Evolutionary conservation across 805 yeast species (phyloP).

Genomic region (Sugiyamaella marilandica): DNA sequence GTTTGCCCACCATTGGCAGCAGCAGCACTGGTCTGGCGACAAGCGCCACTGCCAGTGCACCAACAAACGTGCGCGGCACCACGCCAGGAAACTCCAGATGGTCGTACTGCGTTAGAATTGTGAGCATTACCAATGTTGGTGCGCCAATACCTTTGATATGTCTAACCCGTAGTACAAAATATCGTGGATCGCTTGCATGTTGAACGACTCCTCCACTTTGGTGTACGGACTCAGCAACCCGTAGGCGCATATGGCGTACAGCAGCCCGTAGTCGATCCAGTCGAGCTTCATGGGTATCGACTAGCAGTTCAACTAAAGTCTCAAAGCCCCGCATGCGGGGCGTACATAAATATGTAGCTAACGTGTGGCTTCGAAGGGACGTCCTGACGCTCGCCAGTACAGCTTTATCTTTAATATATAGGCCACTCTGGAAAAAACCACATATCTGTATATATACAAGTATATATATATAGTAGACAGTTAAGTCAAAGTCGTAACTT

Average conservation of each 20-base stretch:
- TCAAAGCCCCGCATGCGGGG: too few species aligned
- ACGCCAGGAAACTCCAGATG: constrained; percentile 80
- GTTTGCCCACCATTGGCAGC: constrained; percentile 31
- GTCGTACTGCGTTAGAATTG: constrained; percentile 47
- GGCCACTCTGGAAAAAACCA: too few species aligned
- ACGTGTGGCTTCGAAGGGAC: neutral
- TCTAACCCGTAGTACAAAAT: constrained; percentile 58
- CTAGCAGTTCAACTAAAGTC: too few species aligned
- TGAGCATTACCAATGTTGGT: neutral
- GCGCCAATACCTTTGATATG: constrained; percentile 19
- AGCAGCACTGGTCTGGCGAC: constrained; percentile 36
- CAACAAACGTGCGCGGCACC: constrained; percentile 81
- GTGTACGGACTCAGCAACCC: constrained; percentile 68
- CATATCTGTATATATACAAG: too few species aligned
- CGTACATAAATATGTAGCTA: too few species aligned
- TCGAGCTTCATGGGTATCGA: constrained; percentile 16
- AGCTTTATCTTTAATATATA: neutral
- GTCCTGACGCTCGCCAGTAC: neutral
- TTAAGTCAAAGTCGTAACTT: neutral
- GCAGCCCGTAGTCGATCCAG: constrained; percentile 35
- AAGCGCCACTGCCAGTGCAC: constrained; percentile 52
- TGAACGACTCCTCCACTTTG: constrained; percentile 93
- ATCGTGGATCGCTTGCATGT: constrained; percentile 84
- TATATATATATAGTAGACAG: neutral
- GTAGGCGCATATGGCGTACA: constrained; percentile 47